Evolutionary conservation across 176 grass and related monocot species (phyloP), one percentile per base, ranked within the genome.

Genomic region (Luzula sylvatica): DNA sequence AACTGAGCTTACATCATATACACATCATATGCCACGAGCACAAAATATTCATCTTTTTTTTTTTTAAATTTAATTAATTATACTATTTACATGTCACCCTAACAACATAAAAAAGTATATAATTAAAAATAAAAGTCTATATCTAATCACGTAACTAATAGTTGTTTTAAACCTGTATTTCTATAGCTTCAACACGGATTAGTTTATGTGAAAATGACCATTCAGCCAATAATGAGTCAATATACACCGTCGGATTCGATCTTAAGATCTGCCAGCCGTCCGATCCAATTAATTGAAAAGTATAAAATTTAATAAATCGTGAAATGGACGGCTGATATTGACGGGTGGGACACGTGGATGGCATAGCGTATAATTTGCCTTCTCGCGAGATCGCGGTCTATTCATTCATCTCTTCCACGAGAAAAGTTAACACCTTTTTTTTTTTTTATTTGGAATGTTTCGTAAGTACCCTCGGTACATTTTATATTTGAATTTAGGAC

Each of bases 1-100:
- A 62, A 26, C 58, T 42, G 38, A 46, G 11, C 21, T 50, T 39
- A 64, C 25, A 23, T 64, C 58, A 63, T 22, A 2, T 8, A 25
- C 18, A 63, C 23, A 40, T 43, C 42, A 63, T 11, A 18, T 1
- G 14, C 42, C 13, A 21, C 8, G 15, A 59, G 24, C 59, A 7
- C 25, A 17, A 63, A 20, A 48, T 38, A 47, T 15, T 11, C 23
- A 46, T 39, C 11, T 15, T n/a, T n/a, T n/a, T n/a, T n/a, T n/a
- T n/a, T n/a, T n/a, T n/a, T n/a, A n/a, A n/a, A n/a, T n/a, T n/a
- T n/a, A n/a, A n/a, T 62, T 47, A 40, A 20, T 23, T 13, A 38
- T 35, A 38, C 15, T 40, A 58, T 40, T 15, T 8, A 2, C 42
- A 6, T 8, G 39, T 13, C 39, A 42, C 42, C 58, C 2, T 43